Conservation (phyloP, 768 basidiomycete genomes). For the Trametopsis cervina region DNA sequence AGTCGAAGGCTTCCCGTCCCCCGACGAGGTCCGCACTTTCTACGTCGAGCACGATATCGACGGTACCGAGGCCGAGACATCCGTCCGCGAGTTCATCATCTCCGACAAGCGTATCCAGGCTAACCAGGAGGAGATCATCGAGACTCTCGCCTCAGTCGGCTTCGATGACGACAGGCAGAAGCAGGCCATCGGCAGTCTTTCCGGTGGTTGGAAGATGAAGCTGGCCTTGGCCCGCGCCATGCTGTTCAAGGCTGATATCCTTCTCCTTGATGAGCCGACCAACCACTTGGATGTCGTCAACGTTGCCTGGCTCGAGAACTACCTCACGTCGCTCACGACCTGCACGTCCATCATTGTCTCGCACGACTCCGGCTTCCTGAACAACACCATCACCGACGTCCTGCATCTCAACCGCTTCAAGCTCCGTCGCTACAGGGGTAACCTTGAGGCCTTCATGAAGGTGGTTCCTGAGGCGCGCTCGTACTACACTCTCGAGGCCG, state of each 20-base stretch:
- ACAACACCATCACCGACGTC: conserved; percentile 97
- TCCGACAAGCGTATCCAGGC: conserved; percentile 78
- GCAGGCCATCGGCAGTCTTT: conserved; percentile 81
- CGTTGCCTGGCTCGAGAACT: conserved; percentile 94
- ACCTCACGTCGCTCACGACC: conserved; percentile 77
- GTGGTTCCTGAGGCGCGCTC: conserved; percentile 95
- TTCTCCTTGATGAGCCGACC: conserved; percentile 94
- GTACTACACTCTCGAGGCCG: conserved; percentile 93
- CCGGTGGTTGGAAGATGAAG: conserved; percentile 99
- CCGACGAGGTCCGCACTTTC: conserved; percentile 96
- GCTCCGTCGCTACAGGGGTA: conserved; percentile 90
- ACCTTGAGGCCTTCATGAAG: conserved; percentile 91
- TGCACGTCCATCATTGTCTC: conserved; percentile 99
- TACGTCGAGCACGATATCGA: conserved; percentile 99
- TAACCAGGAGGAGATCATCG: conserved; percentile 58
- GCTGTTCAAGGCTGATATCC: conserved; percentile 97
- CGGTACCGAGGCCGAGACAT: conserved; percentile 87
- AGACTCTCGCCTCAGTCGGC: conserved; percentile 85
- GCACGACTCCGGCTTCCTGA: conserved; percentile 95
- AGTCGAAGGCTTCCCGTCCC: conserved; percentile 97
- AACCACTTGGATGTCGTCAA: conserved; percentile 97
- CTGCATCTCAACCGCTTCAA: conserved; percentile 99
- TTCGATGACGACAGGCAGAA: conserved; percentile 85
- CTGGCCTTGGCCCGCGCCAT: conserved; percentile 94
- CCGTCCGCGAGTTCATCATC: conserved; percentile 84